Percentiles rank a stretch among this genome's conserved stretches.
These are phyloP conservation scores for Aspergillus floridensis DNA, from an alignment of 2,329 filamentous ascomycete genomes.

Conservation along the genomic window DNA sequence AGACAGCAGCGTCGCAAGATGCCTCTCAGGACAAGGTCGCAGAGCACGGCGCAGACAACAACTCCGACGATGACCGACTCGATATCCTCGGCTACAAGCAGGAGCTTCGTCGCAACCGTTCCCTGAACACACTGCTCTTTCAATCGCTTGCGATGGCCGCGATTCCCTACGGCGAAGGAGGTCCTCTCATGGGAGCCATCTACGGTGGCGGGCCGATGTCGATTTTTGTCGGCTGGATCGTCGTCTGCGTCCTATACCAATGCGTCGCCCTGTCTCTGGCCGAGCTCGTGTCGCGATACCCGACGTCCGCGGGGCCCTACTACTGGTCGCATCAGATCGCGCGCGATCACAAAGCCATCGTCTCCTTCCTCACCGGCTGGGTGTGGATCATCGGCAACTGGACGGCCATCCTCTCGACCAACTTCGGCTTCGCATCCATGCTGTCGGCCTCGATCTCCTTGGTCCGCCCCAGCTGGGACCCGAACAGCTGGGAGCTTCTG, in stretches of 20 bases:
- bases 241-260: conserved; percentile 54
- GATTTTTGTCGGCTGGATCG: conserved; percentile 58
- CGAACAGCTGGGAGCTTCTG: conserved; percentile 64
- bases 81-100: conserved; percentile 57
- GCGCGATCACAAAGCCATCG: conserved; percentile 41
- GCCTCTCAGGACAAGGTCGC: background rate
- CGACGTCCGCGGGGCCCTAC: conserved; percentile 53
- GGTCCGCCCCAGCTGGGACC: conserved; percentile 53
- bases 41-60: conserved; percentile 14
- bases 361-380: conserved; percentile 56
- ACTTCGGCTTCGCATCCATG: conserved; percentile 56
- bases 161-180: conserved; percentile 54
- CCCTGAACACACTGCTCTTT: conserved; percentile 59
- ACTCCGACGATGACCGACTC: conserved; percentile 32
- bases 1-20: background rate
- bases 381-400: conserved; percentile 54
- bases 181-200: conserved; percentile 41
- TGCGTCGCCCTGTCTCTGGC: conserved; percentile 52
- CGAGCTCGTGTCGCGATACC: conserved; percentile 53
- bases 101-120: conserved; percentile 58
- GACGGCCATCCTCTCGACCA: conserved; percentile 54
- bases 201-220: conserved; percentile 48
- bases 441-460: conserved; percentile 53
- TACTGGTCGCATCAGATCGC: conserved; percentile 55
- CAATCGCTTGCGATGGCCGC: conserved; percentile 61